Conservation (phyloP, 306 rosid genomes). For the Sechiopsis laciniata region DNA sequence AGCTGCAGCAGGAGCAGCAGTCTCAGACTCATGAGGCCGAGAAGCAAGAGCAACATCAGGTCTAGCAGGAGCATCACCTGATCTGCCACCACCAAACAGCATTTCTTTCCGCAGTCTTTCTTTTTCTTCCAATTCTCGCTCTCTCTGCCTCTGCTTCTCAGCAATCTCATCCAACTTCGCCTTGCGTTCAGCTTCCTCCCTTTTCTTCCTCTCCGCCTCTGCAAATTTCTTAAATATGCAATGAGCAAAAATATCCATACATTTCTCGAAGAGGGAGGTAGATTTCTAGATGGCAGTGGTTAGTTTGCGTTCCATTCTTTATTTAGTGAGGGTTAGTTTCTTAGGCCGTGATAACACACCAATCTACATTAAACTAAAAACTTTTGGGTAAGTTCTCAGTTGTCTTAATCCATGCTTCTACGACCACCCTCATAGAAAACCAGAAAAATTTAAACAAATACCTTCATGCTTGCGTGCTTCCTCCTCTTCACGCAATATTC, state of each 20-base stretch:
- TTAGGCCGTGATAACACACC: neutral
- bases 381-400: too few relatives aligned
- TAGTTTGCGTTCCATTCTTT: too few relatives aligned
- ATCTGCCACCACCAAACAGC: constrained; percentile 35
- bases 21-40: constrained; percentile 40
- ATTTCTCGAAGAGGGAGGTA: too few relatives aligned
- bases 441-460: constrained; percentile 15
- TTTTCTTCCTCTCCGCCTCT: constrained; percentile 81
- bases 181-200: constrained; percentile 59
- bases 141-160: constrained; percentile 78
- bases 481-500: constrained; percentile 65
- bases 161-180: constrained; percentile 69
- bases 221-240: constrained; percentile 21
- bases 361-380: neutral
- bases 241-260: neutral
- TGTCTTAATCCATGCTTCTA: neutral
- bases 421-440: constrained; percentile 1
- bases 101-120: constrained; percentile 58
- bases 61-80: constrained; percentile 36
- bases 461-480: constrained; percentile 82
- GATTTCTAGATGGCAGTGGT: too few relatives aligned
- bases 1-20: constrained; percentile 38
- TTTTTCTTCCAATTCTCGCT: constrained; percentile 71
- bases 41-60: constrained; percentile 33
- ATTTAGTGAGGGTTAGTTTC: too few relatives aligned